Conservation (phyloP, 257 asterid species). For the Solanum chmielewskii region DNA sequence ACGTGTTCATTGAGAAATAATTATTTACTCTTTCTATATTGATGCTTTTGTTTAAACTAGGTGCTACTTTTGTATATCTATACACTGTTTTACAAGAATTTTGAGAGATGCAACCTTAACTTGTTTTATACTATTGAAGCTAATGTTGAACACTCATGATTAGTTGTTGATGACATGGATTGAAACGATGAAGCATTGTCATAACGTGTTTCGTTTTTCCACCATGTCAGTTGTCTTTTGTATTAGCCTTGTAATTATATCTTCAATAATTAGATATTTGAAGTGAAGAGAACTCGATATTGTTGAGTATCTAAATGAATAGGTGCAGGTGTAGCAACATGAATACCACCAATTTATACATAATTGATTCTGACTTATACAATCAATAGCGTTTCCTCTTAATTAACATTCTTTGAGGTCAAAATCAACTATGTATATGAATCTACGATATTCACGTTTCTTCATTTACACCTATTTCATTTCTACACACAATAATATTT, state of each 20-base stretch:
- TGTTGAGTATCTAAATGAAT: no score
- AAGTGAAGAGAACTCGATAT: background rate
- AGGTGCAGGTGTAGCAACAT: background rate
- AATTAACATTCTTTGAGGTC: background rate
- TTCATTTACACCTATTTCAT: background rate
- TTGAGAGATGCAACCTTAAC: no score
- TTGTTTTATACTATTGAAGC: background rate
- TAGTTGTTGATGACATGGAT: background rate
- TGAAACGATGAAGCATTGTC: background rate
- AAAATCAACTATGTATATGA: background rate
- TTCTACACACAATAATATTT: no score
- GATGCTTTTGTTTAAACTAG: no score
- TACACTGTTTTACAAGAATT: no score
- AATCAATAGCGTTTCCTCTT: no score
- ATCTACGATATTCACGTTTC: background rate
- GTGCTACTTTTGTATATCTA: no score
- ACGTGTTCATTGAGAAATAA: background rate
- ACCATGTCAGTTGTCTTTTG: background rate
- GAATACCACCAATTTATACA: background rate
- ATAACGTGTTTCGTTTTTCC: no score
- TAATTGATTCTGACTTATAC: no score
- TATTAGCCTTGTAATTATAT: no score
- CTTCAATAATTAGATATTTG: background rate
- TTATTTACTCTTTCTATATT: no score
- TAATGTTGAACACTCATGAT: background rate